A percentile compares a stretch with the other conserved stretches of the same genome.
Conservation (phyloP, 495 filamentous ascomycete genomes). For the Letharia columbiana region DNA sequence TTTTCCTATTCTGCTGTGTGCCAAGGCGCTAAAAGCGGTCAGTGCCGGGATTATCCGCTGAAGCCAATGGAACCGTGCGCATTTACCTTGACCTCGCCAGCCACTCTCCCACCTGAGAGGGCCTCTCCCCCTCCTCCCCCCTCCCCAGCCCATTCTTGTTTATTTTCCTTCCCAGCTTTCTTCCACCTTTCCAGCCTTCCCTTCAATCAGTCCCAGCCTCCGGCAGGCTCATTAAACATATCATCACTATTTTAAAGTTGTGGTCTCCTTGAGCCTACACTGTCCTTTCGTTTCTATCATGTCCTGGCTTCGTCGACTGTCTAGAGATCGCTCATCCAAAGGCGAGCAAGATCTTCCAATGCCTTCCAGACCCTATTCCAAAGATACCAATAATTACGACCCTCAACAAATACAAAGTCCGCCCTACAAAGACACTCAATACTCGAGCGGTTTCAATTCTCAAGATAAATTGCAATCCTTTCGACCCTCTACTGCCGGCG, state of each 20-base stretch:
- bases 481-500: slow-evolving; percentile 24
- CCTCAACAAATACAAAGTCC: slow-evolving; percentile 20
- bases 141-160: background rate
- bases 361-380: slow-evolving; percentile 21
- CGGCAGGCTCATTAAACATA: slow-evolving; percentile 9
- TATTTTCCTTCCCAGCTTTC: background rate
- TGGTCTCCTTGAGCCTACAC: slow-evolving; percentile 1
- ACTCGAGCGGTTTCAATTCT: slow-evolving; percentile 25
- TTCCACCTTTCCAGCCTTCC: background rate
- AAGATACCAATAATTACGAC: slow-evolving; percentile 13
- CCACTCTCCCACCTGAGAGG: background rate
- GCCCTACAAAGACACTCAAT: slow-evolving; percentile 29
- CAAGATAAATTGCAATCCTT: slow-evolving; percentile 26
- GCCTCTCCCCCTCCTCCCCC: no score
- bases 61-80: background rate
- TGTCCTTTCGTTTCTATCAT: slow-evolving; percentile 22
- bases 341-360: slow-evolving; percentile 24
- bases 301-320: slow-evolving; percentile 28
- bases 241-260: background rate
- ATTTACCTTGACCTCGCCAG: background rate
- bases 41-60: background rate
- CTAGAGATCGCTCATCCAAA: slow-evolving; percentile 26
- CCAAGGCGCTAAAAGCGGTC: background rate
- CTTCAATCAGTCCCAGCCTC: slow-evolving; percentile 10
- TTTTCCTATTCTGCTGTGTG: background rate